phyloP scores from a whole-genome alignment of 148 eudicot species.

The Oxyria digyna region DNA sequence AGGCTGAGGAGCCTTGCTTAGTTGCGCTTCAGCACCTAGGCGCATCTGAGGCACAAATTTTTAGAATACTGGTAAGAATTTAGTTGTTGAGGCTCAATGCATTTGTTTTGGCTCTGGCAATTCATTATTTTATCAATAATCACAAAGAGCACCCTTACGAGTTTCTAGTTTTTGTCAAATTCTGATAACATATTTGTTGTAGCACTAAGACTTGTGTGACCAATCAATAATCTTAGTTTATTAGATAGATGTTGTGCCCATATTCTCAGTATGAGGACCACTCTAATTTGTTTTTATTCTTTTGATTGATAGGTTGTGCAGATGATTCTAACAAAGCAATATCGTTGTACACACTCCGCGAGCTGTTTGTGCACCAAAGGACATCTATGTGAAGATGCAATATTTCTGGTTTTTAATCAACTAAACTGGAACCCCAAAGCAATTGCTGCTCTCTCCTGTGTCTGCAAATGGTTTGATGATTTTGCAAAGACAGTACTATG shows the following conservation, averaged over 20 bases:
- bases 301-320: background rate
- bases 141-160: background rate
- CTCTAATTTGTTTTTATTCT: background rate
- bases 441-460: constrained; percentile 74
- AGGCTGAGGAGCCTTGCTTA: background rate
- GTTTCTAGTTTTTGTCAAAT: background rate
- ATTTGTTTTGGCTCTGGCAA: background rate
- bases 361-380: constrained; percentile 88
- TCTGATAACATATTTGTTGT: background rate
- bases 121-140: background rate
- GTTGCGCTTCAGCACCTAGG: background rate
- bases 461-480: constrained; percentile 96
- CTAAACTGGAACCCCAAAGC: constrained; percentile 89
- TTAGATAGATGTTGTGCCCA: background rate
- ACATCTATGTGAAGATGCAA: constrained; percentile 66
- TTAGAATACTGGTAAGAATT: background rate
- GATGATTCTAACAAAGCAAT: constrained; percentile 64
- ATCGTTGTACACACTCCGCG: constrained; percentile 88
- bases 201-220: background rate
- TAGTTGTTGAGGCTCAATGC: too few species aligned
- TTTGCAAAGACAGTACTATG: constrained; percentile 85
- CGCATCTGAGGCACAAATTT: background rate
- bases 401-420: constrained; percentile 63
- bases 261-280: background rate
- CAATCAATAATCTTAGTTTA: background rate